A percentile compares a stretch with the other conserved stretches of the same genome.
Evolutionary conservation across 1,139 yeast genomes (phyloP).

Genomic region (Blastobotrys apis): DNA sequence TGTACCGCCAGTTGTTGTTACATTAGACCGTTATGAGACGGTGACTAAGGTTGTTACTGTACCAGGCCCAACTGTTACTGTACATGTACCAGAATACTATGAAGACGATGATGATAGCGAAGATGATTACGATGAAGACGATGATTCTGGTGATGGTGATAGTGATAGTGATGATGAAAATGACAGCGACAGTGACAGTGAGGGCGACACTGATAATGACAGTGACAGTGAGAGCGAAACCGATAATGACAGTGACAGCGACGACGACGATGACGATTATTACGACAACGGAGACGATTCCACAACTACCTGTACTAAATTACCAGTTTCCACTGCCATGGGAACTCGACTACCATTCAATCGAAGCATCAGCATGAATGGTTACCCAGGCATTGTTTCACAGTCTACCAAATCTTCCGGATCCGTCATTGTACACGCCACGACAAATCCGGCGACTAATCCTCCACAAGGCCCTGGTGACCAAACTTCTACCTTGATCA

Average conservation of each 20-base stretch:
- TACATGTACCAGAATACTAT: no score
- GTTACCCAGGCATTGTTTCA: not conserved
- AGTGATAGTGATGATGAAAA: not conserved
- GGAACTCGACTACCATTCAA: not conserved
- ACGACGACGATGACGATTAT: not conserved
- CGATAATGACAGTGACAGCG: not conserved
- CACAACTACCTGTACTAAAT: no score
- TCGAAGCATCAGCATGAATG: not conserved
- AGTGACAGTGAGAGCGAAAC: not conserved
- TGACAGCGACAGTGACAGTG: conserved; percentile 2
- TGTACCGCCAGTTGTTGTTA: not conserved
- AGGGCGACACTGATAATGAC: conserved; percentile 3
- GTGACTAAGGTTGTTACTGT: not conserved
- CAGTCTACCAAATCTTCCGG: not conserved
- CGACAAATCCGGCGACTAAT: not conserved
- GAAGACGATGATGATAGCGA: not conserved
- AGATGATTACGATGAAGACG: not conserved
- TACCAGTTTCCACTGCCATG: no score
- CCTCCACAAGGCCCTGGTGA: not conserved
- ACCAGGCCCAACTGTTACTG: not conserved
- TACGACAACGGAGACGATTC: not conserved
- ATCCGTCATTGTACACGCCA: not conserved
- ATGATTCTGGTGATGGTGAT: not conserved
- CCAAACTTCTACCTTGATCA: no score
- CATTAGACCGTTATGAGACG: not conserved